Evolutionary conservation across 331 rosid species (phyloP).

Genomic region (Arachis monticola): DNA sequence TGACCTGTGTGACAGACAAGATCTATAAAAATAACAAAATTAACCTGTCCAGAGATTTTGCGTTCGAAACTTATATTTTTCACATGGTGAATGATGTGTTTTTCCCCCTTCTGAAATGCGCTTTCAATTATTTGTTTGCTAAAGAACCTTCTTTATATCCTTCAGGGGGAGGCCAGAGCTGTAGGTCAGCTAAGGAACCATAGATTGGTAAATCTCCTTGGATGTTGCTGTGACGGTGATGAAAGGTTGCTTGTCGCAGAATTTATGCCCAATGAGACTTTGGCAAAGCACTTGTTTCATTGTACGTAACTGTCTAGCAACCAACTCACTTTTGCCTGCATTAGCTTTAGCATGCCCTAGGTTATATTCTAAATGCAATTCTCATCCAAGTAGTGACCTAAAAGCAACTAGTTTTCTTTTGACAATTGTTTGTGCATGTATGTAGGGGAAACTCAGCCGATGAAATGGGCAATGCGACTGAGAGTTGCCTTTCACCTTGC

Average conservation of each 20-base stretch:
- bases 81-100: conserved; percentile 7
- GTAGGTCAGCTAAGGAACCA: conserved; percentile 91
- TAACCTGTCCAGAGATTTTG: background rate
- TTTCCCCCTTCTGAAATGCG: conserved; percentile 29
- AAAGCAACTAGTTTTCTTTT: conserved; percentile 17
- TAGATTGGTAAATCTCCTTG: conserved; percentile 84
- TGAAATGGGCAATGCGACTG: conserved; percentile 95
- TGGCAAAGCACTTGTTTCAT: conserved; percentile 92
- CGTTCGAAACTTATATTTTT: background rate
- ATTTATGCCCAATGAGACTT: conserved; percentile 82
- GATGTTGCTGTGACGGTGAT: conserved; percentile 90
- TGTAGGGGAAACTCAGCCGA: conserved; percentile 94
- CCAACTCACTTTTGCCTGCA: conserved; percentile 19
- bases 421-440: conserved; percentile 36
- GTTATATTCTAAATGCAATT: conserved; percentile 29
- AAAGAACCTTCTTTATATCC: conserved; percentile 20
- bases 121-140: conserved; percentile 33
- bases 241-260: conserved; percentile 94
- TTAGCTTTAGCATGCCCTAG: conserved; percentile 11
- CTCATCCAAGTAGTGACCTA: conserved; percentile 8
- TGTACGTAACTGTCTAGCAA: conserved; percentile 58
- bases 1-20: background rate
- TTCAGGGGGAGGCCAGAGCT: conserved; percentile 86
- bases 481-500: conserved; percentile 93
- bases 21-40: conserved; percentile 10